phyloP scores from a whole-genome alignment of 208 protist genomes.

The Vickermania ingenoplastis region DNA sequence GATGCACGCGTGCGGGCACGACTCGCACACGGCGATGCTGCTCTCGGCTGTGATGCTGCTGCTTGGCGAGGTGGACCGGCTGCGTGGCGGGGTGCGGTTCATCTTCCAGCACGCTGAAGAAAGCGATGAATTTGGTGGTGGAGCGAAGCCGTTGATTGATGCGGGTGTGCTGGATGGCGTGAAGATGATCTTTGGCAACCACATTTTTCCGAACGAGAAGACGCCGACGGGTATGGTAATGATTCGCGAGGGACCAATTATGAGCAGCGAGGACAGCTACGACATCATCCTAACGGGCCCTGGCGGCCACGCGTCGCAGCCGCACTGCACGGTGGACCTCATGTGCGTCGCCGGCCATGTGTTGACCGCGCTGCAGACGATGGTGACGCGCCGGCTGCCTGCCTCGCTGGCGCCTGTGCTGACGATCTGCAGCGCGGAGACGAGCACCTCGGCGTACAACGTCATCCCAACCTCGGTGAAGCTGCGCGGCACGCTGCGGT shows the following conservation, averaged over 20 bases:
- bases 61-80: constrained; percentile 24
- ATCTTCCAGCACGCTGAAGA: constrained; percentile 61
- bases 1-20: constrained; percentile 53
- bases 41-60: constrained; percentile 42
- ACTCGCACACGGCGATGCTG: constrained; percentile 47
- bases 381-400: constrained; percentile 34
- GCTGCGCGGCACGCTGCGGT: constrained; percentile 40
- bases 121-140: constrained; percentile 31
- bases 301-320: constrained; percentile 50
- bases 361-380: constrained; percentile 31
- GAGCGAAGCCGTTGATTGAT: constrained; percentile 29
- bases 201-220: constrained; percentile 13
- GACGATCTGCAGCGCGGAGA: constrained; percentile 24
- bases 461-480: constrained; percentile 37
- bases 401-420: constrained; percentile 29
- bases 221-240: constrained; percentile 10
- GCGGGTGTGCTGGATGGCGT: constrained; percentile 34
- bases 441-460: constrained; percentile 41
- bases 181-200: constrained; percentile 38
- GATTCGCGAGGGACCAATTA: constrained; percentile 17
- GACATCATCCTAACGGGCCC: constrained; percentile 21
- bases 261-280: constrained; percentile 18
- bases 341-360: constrained; percentile 27
- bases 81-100: constrained; percentile 56
- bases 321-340: constrained; percentile 36